A percentile compares a stretch with the other conserved stretches of the same genome.
These are phyloP conservation scores for Fusarium solani-melongenae DNA, from an alignment of 2,329 filamentous ascomycete species.

Conservation along the genomic window DNA sequence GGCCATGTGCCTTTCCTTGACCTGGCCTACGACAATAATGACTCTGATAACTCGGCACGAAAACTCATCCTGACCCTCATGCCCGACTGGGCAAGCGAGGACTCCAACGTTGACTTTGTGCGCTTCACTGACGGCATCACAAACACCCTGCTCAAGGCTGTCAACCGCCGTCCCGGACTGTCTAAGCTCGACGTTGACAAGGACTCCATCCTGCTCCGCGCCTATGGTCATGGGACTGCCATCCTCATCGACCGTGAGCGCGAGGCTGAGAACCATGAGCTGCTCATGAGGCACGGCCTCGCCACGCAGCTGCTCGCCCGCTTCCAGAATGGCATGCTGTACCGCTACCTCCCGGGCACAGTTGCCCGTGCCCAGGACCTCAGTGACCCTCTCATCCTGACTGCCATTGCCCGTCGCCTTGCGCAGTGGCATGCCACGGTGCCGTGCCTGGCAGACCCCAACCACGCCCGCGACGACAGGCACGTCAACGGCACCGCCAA, in stretches of 20 bases:
- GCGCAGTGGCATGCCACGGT: conserved; percentile 91
- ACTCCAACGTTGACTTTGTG: conserved; percentile 83
- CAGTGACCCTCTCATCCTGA: conserved; percentile 78
- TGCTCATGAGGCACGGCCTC: conserved; percentile 84
- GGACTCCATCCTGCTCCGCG: conserved; percentile 88
- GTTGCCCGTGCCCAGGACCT: conserved; percentile 86
- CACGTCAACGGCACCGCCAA: conserved; percentile 52
- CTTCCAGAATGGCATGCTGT: conserved; percentile 96
- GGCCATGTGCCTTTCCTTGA: conserved; percentile 73
- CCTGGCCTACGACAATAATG: conserved; percentile 79
- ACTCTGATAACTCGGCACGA: conserved; percentile 82
- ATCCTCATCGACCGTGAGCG: conserved; percentile 95
- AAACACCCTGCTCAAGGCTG: conserved; percentile 87
- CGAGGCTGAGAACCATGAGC: conserved; percentile 81
- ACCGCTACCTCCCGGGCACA: conserved; percentile 86
- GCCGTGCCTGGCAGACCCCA: conserved; percentile 62
- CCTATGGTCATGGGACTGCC: conserved; percentile 94
- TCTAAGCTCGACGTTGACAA: conserved; percentile 80
- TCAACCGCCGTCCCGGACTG: conserved; percentile 74
- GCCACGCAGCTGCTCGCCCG: conserved; percentile 89
- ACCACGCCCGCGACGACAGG: conserved; percentile 28
- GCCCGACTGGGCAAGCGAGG: conserved; percentile 82
- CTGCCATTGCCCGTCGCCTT: conserved; percentile 83
- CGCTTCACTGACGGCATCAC: conserved; percentile 98
- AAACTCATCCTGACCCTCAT: conserved; percentile 81